Evolutionary conservation across 345 rosid species (phyloP), one percentile per base, ranked within the genome.

Genomic region (Corymbia maculata): DNA sequence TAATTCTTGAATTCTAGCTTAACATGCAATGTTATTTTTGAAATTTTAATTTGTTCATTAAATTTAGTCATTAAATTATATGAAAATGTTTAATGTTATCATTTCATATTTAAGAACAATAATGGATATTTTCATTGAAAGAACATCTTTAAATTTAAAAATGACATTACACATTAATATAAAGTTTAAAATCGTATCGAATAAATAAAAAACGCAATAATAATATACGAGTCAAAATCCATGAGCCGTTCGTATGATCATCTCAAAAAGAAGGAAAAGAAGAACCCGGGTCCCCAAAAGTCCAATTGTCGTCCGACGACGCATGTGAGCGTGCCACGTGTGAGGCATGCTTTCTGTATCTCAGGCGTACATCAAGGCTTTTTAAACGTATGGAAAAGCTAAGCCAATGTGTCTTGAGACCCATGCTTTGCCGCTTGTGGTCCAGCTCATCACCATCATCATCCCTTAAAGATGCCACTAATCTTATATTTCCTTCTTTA

Each of bases 21-120:
- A 5, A 5, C 5, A 0, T 28, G 3, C 5, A 61, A 26, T 61
- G 3, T 61, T 0, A 3, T 26, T 21, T 12, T 0, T 1, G 0
- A 22, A 55, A 1, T 22, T 22, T 55, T 22, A 55, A 55, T 9
- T 22, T 55, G 1, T 6, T 22, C 0, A 22, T 21, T 22, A 0
- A 55, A 55, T 9, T 55, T 55, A 22, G 0, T 55, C 0, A 0
- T 55, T 55, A 1, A 55, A 55, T 1, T 55, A 55, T 55, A 21
- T 55, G 2, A 22, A 55, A 22, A 55, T 55, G 24, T 55, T n/a
- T n/a, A n/a, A n/a, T n/a, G n/a, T n/a, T n/a, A n/a, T n/a, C n/a
- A n/a, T n/a, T n/a, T n/a, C n/a, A n/a, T n/a, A n/a, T n/a, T 36
- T 36, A 36, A 36, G 42, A 36, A 36, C 42, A 36, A 36, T 36